Base-by-base conservation (phyloP, 202 grass and related monocot genomes). In the Elaeis oleifera region DNA sequence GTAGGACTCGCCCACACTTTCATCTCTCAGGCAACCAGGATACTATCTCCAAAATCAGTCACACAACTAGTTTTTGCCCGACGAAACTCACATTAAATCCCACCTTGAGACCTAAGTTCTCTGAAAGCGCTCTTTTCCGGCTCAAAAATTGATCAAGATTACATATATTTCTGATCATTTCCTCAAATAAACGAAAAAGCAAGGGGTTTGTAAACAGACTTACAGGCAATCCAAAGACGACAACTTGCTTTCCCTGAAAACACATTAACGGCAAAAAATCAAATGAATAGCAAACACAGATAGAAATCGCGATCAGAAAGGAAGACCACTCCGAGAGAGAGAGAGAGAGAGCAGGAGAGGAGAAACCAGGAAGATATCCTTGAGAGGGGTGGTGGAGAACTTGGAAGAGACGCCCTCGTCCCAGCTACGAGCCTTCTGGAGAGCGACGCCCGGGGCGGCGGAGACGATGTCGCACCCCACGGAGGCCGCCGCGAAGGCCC, bases 201-300 rank as follows among this genome's bases (percentile, higher is more conserved):
- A 14, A 44, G 8, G 36, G 2, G 0, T 0, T 13, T 44, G 36
- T 14, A 44, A 44, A 44, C 11, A 13, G 36, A 71, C 85, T 89
- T 70, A 97, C 88, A 14, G 94, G 94, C 75, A 97, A 61, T 13
- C 94, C 94, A 56, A 97, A 97, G 74, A 97, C 79, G 63, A 97
- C 80, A 57, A 97, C 94, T 76, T 97, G 92, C 82, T 92, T 97
- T 52, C 88, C 88, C 84, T 96, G 84, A 64, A 84, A 91, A 55
- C 58, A 32, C 21, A 74, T 51, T 18, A 39, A 71, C 51, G 22
- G 63, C 63, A 3, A 32, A 73, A 17, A 61, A 18, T 24, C 16
- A 1, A 16, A 60, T 51, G 26, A 54, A 2, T 44, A 23, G 6
- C 14, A 25, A 44, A 64, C 17, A 61, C 23, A 23, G 1, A 17